These are phyloP conservation scores for Saccharomyces eubayanus DNA, from an alignment of 805 yeast species.

Conservation along the genomic window DNA sequence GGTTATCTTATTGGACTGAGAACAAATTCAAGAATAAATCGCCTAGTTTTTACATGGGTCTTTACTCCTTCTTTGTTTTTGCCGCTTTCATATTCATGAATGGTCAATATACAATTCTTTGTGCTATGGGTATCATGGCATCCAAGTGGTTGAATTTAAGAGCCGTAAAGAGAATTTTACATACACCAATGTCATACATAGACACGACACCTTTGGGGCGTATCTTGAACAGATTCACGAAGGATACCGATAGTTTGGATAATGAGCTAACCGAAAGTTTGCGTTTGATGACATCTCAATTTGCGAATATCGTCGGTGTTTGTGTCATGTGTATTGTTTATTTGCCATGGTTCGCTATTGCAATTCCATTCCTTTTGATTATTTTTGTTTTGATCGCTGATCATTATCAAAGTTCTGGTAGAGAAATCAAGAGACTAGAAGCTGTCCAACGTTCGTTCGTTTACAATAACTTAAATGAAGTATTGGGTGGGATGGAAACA, in stretches of 20 bases:
- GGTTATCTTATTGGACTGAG: conserved; percentile 80
- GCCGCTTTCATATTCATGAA: conserved; percentile 39
- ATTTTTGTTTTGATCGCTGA: conserved; percentile 38
- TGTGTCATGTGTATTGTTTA: conserved; percentile 61
- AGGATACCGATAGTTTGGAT: conserved; percentile 79
- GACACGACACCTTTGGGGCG: conserved; percentile 87
- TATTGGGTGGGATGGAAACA: conserved; percentile 41
- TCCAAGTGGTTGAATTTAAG: conserved; percentile 48
- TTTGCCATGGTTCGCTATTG: conserved; percentile 71
- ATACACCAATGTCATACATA: conserved; percentile 75
- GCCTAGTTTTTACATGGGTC: conserved; percentile 63
- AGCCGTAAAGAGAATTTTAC: conserved; percentile 55
- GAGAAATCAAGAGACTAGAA: conserved; percentile 46
- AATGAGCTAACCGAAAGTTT: conserved; percentile 68
- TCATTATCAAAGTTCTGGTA: conserved; percentile 41
- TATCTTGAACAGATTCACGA: conserved; percentile 76
- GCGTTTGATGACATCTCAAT: conserved; percentile 48
- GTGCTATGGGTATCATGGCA: conserved; percentile 43
- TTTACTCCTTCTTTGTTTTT: conserved; percentile 56
- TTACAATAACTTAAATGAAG: conserved; percentile 44
- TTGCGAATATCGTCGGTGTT: conserved; percentile 53
- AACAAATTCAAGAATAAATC: conserved; percentile 40
- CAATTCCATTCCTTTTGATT: conserved; percentile 47
- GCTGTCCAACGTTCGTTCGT: conserved; percentile 45
- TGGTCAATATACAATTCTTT: conserved; percentile 23